These are phyloP conservation scores for Tuber aestivum DNA, from an alignment of 495 filamentous ascomycete genomes.

Conservation along the genomic window DNA sequence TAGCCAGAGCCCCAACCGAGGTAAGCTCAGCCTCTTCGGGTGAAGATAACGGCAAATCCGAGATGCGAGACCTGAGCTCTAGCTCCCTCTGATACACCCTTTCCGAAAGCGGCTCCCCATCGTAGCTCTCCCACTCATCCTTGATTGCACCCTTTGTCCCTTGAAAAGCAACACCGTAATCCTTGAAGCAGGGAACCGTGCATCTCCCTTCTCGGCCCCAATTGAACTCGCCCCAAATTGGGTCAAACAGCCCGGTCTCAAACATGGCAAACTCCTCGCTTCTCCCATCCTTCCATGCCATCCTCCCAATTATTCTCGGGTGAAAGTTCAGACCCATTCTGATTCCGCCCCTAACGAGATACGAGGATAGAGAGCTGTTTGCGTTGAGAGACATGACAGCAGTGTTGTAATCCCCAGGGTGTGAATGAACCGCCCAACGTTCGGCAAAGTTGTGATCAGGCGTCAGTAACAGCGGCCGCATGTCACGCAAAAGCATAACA, in stretches of 20 bases:
- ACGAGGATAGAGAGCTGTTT: slow-evolving; percentile 53
- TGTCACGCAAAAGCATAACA: slow-evolving; percentile 53
- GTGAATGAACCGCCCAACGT: slow-evolving; percentile 53
- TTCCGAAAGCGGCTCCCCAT: slow-evolving; percentile 43
- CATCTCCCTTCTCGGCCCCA: slow-evolving; percentile 51
- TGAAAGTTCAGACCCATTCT: slow-evolving; percentile 58
- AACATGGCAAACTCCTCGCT: slow-evolving; percentile 54
- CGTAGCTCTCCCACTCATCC: slow-evolving; percentile 53
- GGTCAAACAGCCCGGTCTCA: slow-evolving; percentile 55
- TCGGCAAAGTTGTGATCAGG: slow-evolving; percentile 52
- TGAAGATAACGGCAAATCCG: slow-evolving; percentile 16
- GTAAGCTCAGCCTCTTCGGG: slow-evolving; percentile 10
- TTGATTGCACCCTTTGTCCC: slow-evolving; percentile 45
- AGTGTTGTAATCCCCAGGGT: slow-evolving; percentile 56
- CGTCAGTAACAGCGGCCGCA: slow-evolving; percentile 51
- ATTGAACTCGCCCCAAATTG: slow-evolving; percentile 56
- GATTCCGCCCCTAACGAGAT: slow-evolving; percentile 53
- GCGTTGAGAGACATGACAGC: slow-evolving; percentile 54
- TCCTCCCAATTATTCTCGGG: slow-evolving; percentile 52
- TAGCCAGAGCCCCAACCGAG: slow-evolving; percentile 16
- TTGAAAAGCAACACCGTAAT: slow-evolving; percentile 52
- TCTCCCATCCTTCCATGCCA: slow-evolving; percentile 54
- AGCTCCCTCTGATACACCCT: slow-evolving; percentile 14
- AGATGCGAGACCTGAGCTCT: slow-evolving; percentile 3
- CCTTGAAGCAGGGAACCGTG: slow-evolving; percentile 52